These are phyloP conservation scores for Saccharomyces uvarum DNA, from an alignment of 1,139 yeast species.

Conservation along the genomic window DNA sequence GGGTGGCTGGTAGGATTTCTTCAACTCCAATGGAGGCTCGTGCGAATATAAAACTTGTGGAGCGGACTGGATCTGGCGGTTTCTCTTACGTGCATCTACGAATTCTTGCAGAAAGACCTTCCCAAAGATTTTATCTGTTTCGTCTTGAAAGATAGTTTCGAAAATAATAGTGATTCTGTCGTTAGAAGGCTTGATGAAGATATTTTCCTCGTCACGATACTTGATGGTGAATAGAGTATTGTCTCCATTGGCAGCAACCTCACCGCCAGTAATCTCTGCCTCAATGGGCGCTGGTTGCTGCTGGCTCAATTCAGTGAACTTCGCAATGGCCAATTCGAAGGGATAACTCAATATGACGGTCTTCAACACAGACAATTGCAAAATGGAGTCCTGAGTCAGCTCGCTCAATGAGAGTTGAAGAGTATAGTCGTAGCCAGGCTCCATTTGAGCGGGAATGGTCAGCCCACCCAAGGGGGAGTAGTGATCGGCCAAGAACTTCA, in stretches of 20 bases:
- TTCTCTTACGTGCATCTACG: conserved; percentile 91
- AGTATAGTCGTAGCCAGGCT: conserved; percentile 78
- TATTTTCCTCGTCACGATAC: conserved; percentile 90
- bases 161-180: conserved; percentile 96
- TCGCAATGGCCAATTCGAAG: conserved; percentile 73
- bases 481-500: conserved; percentile 19
- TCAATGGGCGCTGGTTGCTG: conserved; percentile 41
- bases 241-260: conserved; percentile 25
- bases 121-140: conserved; percentile 91
- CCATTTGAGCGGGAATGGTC: conserved; percentile 36
- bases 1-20: conserved; percentile 5
- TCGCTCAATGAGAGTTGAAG: conserved; percentile 55
- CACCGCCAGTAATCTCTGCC: conserved; percentile 12
- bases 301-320: conserved; percentile 65
- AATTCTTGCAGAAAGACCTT: conserved; percentile 94
- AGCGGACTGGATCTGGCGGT: conserved; percentile 92
- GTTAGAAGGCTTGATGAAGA: conserved; percentile 83
- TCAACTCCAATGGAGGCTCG: conserved; percentile 89
- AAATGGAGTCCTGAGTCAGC: conserved; percentile 38
- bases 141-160: conserved; percentile 91
- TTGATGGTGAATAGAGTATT: conserved; percentile 62
- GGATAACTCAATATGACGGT: conserved; percentile 90
- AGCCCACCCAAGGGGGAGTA: conserved; percentile 19
- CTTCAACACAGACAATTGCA: conserved; percentile 65
- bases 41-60: conserved; percentile 94